Base-by-base conservation (phyloP, 1,139 yeast species). In the Chernovozyma sophiae-reginae region DNA sequence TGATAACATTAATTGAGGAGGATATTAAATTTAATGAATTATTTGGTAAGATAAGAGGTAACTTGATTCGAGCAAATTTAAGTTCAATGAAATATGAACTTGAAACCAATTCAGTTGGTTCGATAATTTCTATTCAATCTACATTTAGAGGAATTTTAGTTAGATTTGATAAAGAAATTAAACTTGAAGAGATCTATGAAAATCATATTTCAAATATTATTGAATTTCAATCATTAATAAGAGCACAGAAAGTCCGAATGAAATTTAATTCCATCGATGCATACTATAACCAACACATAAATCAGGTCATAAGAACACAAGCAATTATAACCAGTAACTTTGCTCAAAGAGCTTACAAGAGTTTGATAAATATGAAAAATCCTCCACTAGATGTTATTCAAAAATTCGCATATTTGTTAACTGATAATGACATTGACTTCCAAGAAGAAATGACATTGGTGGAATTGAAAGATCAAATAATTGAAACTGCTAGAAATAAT, bases 301-400 rank as follows among this genome's bases (percentile, higher is more conserved):
- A 69, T 13, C 69, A 74, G 32, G 77, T 92, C 12, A 68, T 87
- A 42, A 75, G 69, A 49, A 77, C 89, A 13, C 98, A 92, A 60
- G 81, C 90, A 33, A 68, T 70, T 33, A 74, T 90, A 34, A 74
- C 89, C 40, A 81, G 89, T 26, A 68, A 73, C 44, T 75, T 78
- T 42, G 82, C 84, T 37, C 83, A 83, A 22, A 72, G 68, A 33
- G 95, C 96, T 1, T 92, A 86, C 59, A 76, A 74, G 44, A 76
- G 86, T 4, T 68, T 92, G 39, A 77, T 86, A 31, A 72, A 75
- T 11, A 79, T 76, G 55, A 74, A 72, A 33, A 81, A 83, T 49
- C 97, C 98, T 1, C 84, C 95, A 0, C 60, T 94, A 33, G 61
- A 80, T 18, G 86, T 89, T 0, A 81, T 94, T 29, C 76, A 81